Conservation (phyloP, 2,329 filamentous ascomycete genomes). For the Xylariaceae sp. region DNA sequence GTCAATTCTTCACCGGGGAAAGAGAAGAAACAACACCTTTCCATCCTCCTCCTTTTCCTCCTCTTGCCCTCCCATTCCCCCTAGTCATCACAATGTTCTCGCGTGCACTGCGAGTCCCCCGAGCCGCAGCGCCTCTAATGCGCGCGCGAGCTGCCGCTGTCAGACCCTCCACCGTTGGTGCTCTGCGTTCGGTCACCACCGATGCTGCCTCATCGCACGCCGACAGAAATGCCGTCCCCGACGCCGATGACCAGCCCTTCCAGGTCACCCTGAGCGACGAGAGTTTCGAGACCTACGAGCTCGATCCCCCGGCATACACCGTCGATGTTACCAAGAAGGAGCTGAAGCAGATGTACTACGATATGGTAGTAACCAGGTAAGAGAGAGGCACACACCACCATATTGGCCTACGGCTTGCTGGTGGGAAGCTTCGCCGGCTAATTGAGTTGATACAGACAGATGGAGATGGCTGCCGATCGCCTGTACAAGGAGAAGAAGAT, state of each 20-base stretch:
- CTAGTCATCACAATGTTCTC: slow-evolving; percentile 70
- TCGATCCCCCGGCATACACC: slow-evolving; percentile 94
- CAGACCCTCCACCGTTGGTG: slow-evolving; percentile 51
- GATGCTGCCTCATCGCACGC: slow-evolving; percentile 92
- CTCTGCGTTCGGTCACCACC: slow-evolving; percentile 84
- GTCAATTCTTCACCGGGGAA: slow-evolving; percentile 3
- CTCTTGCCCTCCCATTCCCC: slow-evolving; percentile 1
- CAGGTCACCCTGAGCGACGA: slow-evolving; percentile 92
- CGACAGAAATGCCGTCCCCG: slow-evolving; percentile 71
- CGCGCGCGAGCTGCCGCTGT: slow-evolving; percentile 48
- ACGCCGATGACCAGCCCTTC: slow-evolving; percentile 84
- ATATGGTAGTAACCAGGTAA: slow-evolving; percentile 95
- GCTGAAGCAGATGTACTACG: slow-evolving; percentile 98
- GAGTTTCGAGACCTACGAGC: slow-evolving; percentile 99
- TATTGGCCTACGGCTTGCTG: neutral
- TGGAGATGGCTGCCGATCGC: slow-evolving; percentile 99
- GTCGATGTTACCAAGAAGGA: slow-evolving; percentile 95
- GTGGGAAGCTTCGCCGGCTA: neutral
- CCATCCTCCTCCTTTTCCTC: slow-evolving; percentile 8
- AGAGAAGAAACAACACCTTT: slow-evolving; percentile 3
- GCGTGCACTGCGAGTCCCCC: slow-evolving; percentile 67
- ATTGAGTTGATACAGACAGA: slow-evolving; percentile 68
- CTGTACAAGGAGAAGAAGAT: slow-evolving; percentile 99
- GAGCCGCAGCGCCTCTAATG: slow-evolving; percentile 62
- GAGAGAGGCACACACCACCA: slow-evolving; percentile 37